Evolutionary conservation across 495 filamentous ascomycete species (phyloP).

Genomic region (Choiromyces venosus): DNA sequence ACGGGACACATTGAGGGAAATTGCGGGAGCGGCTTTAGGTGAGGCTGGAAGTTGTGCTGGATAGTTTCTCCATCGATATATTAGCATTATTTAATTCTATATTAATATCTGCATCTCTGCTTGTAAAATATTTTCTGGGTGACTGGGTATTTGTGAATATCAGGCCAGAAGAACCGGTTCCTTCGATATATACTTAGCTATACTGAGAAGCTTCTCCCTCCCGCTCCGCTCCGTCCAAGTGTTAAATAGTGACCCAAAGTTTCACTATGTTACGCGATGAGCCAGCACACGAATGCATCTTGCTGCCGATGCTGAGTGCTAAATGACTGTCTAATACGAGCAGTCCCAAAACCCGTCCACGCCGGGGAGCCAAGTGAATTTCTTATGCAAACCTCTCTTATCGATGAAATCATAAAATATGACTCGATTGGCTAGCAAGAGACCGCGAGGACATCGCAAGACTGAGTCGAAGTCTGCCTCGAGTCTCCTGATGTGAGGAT

Average conservation of each 20-base stretch:
- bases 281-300: neutral
- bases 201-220: neutral
- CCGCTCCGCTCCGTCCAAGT: neutral
- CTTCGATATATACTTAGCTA: neutral
- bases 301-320: neutral
- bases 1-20: slow-evolving; percentile 20
- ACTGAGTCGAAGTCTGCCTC: neutral
- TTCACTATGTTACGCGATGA: neutral
- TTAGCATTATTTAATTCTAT: neutral
- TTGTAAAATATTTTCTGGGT: neutral
- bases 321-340: neutral
- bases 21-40: neutral
- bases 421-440: neutral
- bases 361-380: neutral
- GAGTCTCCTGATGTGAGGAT: neutral
- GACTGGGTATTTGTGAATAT: neutral
- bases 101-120: neutral
- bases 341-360: neutral
- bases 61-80: neutral
- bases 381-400: neutral
- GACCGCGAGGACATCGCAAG: neutral
- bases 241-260: neutral
- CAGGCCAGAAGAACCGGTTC: neutral
- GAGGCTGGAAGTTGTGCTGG: neutral
- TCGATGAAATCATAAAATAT: neutral